These are phyloP conservation scores for Rhodotorula sp. DNA, from an alignment of 1,284 basidiomycete genomes.

Conservation along the genomic window DNA sequence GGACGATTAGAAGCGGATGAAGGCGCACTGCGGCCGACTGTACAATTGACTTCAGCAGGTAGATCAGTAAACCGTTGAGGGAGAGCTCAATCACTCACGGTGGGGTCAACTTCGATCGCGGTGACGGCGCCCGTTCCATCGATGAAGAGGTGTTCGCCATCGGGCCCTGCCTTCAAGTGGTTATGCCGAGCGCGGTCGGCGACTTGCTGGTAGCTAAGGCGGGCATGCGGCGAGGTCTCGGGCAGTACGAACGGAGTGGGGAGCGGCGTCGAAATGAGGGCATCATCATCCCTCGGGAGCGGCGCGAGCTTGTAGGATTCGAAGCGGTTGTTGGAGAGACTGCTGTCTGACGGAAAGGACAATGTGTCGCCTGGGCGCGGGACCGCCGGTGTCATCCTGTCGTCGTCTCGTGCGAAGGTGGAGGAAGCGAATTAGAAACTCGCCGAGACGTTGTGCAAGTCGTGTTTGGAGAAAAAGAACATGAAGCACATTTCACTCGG, in stretches of 20 bases:
- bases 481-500: background rate
- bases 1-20: conserved; percentile 61
- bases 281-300: conserved; percentile 3
- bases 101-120: conserved; percentile 3
- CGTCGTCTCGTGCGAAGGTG: too few species aligned
- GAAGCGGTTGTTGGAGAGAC: conserved; percentile 73
- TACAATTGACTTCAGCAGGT: conserved; percentile 49
- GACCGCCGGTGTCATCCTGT: background rate
- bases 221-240: conserved; percentile 18
- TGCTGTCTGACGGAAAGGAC: conserved; percentile 45
- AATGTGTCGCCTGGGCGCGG: conserved; percentile 9
- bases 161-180: conserved; percentile 62
- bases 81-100: conserved; percentile 46
- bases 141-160: conserved; percentile 61
- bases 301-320: conserved; percentile 69
- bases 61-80: conserved; percentile 62
- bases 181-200: conserved; percentile 80
- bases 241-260: conserved; percentile 12
- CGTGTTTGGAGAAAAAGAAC: background rate
- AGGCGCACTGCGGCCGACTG: conserved; percentile 59
- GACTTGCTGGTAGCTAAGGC: conserved; percentile 72
- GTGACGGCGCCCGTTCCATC: conserved; percentile 56
- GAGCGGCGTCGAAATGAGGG: conserved; percentile 21
- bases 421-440: background rate
- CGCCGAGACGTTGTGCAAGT: background rate